Evolutionary conservation across 2,329 filamentous ascomycete genomes (phyloP).

Genomic region (Meredithiella fracta): DNA sequence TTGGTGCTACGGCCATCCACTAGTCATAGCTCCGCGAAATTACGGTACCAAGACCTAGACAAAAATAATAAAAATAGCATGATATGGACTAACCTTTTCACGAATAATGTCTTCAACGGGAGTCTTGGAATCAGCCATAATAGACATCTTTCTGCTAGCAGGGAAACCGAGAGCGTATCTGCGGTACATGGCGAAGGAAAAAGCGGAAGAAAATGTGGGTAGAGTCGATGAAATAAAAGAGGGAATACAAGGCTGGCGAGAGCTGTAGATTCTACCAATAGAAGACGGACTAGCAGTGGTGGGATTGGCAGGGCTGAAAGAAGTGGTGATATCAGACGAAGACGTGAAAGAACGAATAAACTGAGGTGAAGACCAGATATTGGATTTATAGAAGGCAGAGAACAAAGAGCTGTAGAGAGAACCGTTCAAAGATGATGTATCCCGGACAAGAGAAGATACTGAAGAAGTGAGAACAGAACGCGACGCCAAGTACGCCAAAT

Average conservation of each 20-base stretch:
- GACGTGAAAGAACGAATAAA: neutral
- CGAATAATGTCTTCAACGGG: slow-evolving; percentile 75
- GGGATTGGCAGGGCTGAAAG: slow-evolving; percentile 1
- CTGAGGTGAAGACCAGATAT: neutral
- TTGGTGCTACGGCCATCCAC: neutral
- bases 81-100: slow-evolving; percentile 43
- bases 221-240: neutral
- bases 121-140: slow-evolving; percentile 47
- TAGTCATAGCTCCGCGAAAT: neutral
- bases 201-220: slow-evolving; percentile 9
- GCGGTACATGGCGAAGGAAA: slow-evolving; percentile 25
- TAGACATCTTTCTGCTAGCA: slow-evolving; percentile 31
- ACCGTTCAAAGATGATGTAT: neutral
- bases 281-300: slow-evolving; percentile 8
- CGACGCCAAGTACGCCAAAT: neutral
- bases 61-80: neutral
- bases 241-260: slow-evolving; percentile 9
- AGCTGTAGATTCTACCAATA: slow-evolving; percentile 12
- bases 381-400: neutral
- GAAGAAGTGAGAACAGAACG: slow-evolving; percentile 3
- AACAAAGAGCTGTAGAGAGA: neutral
- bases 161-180: slow-evolving; percentile 38
- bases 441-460: slow-evolving; percentile 1
- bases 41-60: neutral
- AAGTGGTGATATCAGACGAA: neutral